These are phyloP conservation scores for Trametopsis cervina DNA, from an alignment of 768 basidiomycete species.

Conservation along the genomic window DNA sequence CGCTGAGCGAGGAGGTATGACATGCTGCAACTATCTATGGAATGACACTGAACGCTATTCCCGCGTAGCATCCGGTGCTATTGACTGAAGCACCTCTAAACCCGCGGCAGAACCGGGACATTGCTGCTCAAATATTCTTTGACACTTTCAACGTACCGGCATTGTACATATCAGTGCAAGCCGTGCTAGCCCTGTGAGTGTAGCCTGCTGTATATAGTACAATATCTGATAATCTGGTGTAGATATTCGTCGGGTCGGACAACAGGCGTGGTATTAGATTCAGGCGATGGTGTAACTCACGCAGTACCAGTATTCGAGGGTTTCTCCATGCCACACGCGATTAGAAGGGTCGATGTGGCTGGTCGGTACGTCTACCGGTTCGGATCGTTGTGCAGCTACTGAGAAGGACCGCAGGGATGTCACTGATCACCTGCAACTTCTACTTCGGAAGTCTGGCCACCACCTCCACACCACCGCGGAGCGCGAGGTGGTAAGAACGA, in stretches of 20 bases:
- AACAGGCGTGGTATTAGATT: conserved; percentile 98
- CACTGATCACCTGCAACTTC: conserved; percentile 90
- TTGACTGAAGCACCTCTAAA: conserved; percentile 97
- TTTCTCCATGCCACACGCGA: conserved; percentile 98
- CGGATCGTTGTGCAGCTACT: conserved; percentile 2
- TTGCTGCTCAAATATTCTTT: conserved; percentile 98
- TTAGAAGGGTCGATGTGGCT: conserved; percentile 92
- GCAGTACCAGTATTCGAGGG: conserved; percentile 99
- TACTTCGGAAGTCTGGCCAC: conserved; percentile 91
- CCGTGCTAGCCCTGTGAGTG: conserved; percentile 88
- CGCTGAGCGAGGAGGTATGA: conserved; percentile 90
- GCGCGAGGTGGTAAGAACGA: conserved; percentile 91
- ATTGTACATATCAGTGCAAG: conserved; percentile 93
- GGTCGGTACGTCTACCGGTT: conserved; percentile 56
- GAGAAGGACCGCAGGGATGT: conserved; percentile 61
- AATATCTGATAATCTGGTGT: conserved; percentile 4
- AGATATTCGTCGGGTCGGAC: conserved; percentile 98
- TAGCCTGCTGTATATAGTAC: not conserved
- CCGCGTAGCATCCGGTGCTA: conserved; percentile 83
- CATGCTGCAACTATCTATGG: not conserved
- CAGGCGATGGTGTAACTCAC: conserved; percentile 97
- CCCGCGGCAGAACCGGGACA: conserved; percentile 91
- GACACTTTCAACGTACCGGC: conserved; percentile 99
- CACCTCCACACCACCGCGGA: conserved; percentile 96
- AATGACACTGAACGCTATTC: not conserved